Evolutionary conservation across 305 asterid genomes (phyloP).

Genomic region (Fraxinus greggii): DNA sequence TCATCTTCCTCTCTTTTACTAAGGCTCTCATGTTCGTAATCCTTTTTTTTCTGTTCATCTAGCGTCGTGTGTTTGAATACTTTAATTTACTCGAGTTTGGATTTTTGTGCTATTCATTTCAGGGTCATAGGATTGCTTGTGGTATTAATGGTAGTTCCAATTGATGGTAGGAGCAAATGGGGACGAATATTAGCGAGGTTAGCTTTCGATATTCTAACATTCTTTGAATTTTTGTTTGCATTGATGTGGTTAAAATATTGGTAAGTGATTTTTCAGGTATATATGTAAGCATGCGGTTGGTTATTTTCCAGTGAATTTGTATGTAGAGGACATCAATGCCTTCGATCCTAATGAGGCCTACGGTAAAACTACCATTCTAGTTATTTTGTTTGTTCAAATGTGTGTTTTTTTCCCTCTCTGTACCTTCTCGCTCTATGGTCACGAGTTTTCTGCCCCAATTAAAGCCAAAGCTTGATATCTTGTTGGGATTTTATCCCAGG

Average conservation of each 20-base stretch:
- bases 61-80: background rate
- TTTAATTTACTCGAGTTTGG: background rate
- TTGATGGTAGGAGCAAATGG: constrained; percentile 64
- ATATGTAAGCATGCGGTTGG: constrained; percentile 88
- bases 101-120: constrained; percentile 27
- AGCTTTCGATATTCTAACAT: background rate
- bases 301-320: constrained; percentile 79
- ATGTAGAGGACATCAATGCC: constrained; percentile 89
- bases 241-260: constrained; percentile 15
- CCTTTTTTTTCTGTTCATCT: background rate
- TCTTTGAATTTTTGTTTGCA: constrained; percentile 8
- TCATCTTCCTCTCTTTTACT: constrained; percentile 58
- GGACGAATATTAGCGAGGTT: constrained; percentile 71
- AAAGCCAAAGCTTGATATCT: background rate
- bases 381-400: constrained; percentile 2
- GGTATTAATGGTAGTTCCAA: constrained; percentile 58
- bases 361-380: constrained; percentile 44
- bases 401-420: background rate
- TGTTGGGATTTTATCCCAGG: background rate
- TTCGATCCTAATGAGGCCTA: constrained; percentile 94
- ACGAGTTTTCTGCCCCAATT: background rate
- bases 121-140: constrained; percentile 73
- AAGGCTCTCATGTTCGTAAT: constrained; percentile 57
- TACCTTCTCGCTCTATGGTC: background rate
- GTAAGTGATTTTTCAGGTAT: constrained; percentile 53